Base-by-base conservation (phyloP, 352 stramenopile genomes). In the Phytophthora colocasiae region DNA sequence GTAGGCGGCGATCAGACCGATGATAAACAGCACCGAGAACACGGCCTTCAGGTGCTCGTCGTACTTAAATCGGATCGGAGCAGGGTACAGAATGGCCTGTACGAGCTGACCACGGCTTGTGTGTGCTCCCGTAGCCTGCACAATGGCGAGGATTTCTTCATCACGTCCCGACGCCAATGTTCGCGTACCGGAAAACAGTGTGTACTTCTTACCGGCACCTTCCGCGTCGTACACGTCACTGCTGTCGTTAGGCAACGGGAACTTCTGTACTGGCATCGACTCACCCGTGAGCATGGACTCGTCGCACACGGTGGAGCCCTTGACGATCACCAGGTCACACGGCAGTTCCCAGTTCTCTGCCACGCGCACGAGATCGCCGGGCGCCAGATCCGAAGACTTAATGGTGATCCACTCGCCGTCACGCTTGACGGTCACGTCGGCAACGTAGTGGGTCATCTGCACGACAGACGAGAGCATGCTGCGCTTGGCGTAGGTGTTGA, bases 11-110 rank as follows among this genome's bases (percentile, higher is more conserved):
- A 97, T 70, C 24, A 93, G 69, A n/a, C 81, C 87, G 50, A 94
- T 85, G 22, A 88, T 40, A 27, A 95, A 80, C n/a, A 98, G 69
- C 57, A 96, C 85, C 29, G 71, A 51, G 43, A 97, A 80, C 15
- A 97, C 83, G 5, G 82, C 78, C 60, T 92, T 88, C 7, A 98
- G 77, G 71, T 98, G 89, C 29, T 92, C 78, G 55, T 98, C 88
- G 71, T 97, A 97, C 76, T 98, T 96, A 77, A 98, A 97, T 52
- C 89, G 77, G 62, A 97, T 89, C 6, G 81, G 82, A 29, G 87
- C 69, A 5, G 90, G 93, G 62, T 88, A 97, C 56, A 97, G 62
- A 55, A 98, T 95, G 6, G 90, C 80, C 47, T 91, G 77, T 6
- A 98, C 73, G 17, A 98, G 66, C 66, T 97, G 82, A 10, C 92